phyloP scores from a whole-genome alignment of 768 basidiomycete species.

The Suillus tomentosus region DNA sequence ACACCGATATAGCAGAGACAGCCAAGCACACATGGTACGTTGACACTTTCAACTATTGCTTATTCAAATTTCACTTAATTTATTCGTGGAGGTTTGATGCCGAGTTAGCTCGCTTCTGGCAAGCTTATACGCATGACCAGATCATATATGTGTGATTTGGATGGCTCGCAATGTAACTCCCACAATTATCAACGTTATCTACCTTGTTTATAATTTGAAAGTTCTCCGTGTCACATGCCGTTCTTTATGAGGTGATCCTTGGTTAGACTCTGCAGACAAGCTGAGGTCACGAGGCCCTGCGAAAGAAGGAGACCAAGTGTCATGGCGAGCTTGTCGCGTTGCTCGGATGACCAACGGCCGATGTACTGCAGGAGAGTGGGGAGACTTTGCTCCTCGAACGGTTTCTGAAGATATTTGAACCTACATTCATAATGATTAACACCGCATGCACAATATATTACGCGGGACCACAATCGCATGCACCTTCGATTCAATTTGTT shows the following conservation, averaged over 20 bases:
- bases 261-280: slow-evolving; percentile 78
- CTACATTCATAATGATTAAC: slow-evolving; percentile 43
- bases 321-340: slow-evolving; percentile 82
- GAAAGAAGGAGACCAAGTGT: slow-evolving; percentile 82
- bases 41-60: no score
- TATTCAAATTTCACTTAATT: no score
- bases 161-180: no score
- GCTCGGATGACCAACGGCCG: slow-evolving; percentile 75
- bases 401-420: slow-evolving; percentile 99
- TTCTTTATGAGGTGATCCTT: slow-evolving; percentile 98
- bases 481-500: slow-evolving; percentile 96
- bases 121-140: no score
- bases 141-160: no score
- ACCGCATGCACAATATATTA: neutral
- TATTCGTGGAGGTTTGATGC: no score
- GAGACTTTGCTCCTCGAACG: slow-evolving; percentile 84
- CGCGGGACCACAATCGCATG: slow-evolving; percentile 18
- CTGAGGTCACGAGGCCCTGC: slow-evolving; percentile 77
- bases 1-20: no score
- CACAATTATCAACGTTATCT: no score
- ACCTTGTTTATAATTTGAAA: no score
- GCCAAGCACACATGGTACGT: no score
- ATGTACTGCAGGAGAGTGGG: slow-evolving; percentile 87
- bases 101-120: no score
- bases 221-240: no score